phyloP scores from a whole-genome alignment of 495 filamentous ascomycete species.

The Hypoxylon trugodes region DNA sequence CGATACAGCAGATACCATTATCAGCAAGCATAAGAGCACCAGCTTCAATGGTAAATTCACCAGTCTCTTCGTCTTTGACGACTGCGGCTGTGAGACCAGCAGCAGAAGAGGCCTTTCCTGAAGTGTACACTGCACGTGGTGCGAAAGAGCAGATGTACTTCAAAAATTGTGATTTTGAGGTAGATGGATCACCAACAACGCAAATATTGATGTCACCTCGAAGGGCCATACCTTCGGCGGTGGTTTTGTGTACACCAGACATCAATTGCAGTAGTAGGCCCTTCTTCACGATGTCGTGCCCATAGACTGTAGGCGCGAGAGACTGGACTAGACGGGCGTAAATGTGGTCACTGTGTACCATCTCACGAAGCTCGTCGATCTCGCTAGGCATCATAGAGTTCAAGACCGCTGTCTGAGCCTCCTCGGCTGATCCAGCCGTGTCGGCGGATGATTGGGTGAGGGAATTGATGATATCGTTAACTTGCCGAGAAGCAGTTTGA shows the following conservation, averaged over 20 bases:
- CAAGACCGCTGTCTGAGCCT: slow-evolving; percentile 87
- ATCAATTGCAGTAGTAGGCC: slow-evolving; percentile 92
- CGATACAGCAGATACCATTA: slow-evolving; percentile 97
- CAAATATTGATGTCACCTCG: slow-evolving; percentile 99
- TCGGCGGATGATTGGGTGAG: slow-evolving; percentile 75
- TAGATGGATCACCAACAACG: slow-evolving; percentile 97
- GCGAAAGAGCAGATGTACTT: slow-evolving; percentile 98
- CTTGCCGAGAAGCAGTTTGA: slow-evolving; percentile 51
- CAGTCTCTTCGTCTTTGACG: slow-evolving; percentile 97
- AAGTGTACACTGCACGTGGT: slow-evolving; percentile 96
- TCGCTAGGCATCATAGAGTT: slow-evolving; percentile 82
- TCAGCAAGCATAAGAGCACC: slow-evolving; percentile 98
- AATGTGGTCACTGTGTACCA: slow-evolving; percentile 96
- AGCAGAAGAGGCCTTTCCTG: slow-evolving; percentile 96
- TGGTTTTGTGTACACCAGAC: slow-evolving; percentile 89
- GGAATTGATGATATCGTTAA: slow-evolving; percentile 78
- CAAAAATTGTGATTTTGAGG: slow-evolving; percentile 96
- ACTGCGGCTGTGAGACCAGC: slow-evolving; percentile 98
- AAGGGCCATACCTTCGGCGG: slow-evolving; percentile 89
- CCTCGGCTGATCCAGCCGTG: slow-evolving; percentile 72
- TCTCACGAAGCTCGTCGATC: slow-evolving; percentile 87
- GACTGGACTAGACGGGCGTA: slow-evolving; percentile 93
- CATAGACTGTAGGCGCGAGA: slow-evolving; percentile 96
- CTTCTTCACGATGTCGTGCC: slow-evolving; percentile 98
- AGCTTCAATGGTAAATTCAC: slow-evolving; percentile 98